Evolutionary conservation across 2,329 filamentous ascomycete genomes (phyloP).

Genomic region (Talaromyces sp.): DNA sequence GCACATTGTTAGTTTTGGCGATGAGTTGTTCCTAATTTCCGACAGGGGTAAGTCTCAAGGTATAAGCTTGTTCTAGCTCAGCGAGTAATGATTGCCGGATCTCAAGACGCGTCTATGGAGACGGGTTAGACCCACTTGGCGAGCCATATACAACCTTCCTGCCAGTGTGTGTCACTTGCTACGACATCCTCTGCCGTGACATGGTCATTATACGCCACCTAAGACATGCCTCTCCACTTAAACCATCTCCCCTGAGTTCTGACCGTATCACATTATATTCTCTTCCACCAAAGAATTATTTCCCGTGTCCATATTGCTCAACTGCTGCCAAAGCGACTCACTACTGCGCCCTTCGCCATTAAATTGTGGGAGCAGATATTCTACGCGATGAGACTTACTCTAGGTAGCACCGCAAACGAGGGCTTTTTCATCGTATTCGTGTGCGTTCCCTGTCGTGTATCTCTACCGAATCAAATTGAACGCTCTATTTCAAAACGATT

Average conservation of each 20-base stretch:
- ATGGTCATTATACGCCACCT: conserved; percentile 1
- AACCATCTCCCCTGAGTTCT: too few species aligned
- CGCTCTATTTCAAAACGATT: too few species aligned
- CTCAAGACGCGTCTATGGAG: conserved; percentile 5
- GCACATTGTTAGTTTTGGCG: conserved; percentile 13
- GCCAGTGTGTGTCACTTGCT: conserved; percentile 3
- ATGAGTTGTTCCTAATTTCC: conserved; percentile 14
- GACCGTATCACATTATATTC: conserved; percentile 4
- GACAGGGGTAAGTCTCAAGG: conserved; percentile 14
- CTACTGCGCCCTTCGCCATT: conserved; percentile 19
- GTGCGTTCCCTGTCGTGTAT: too few species aligned
- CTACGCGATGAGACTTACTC: conserved; percentile 1
- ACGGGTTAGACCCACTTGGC: conserved; percentile 1
- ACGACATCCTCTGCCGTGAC: not conserved
- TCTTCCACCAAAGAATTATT: conserved; percentile 7
- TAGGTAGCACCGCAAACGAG: not conserved
- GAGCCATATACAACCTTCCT: conserved; percentile 5
- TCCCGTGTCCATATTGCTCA: conserved; percentile 8
- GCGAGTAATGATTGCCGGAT: conserved; percentile 9
- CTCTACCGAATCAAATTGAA: too few species aligned
- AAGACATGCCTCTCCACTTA: not conserved
- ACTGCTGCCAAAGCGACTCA: conserved; percentile 7
- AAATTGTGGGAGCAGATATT: conserved; percentile 4
- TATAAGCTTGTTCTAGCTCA: conserved; percentile 27
- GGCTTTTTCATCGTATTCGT: too few species aligned